Conservation (phyloP, 129 eudicot species). For the sunflower (Helianthus annuus) region HanXRQr2.0-SUNRISE NC_035444.2:11777505-11778004, state of each 20-base stretch:
- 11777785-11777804: not conserved
- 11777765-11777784: not conserved
- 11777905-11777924: no score
- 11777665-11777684: slow-evolving; percentile 26
- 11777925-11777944: no score
- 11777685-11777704: slow-evolving; percentile 35
- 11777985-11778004: no score
- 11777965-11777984: no score
- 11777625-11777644: slow-evolving; percentile 17
- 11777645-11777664: slow-evolving; percentile 31
- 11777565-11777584: slow-evolving; percentile 39
- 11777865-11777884: no score
- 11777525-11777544: slow-evolving; percentile 61
- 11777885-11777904: no score
- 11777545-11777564: slow-evolving; percentile 29
- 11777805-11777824: no score
- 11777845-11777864: no score
- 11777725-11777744: not conserved
- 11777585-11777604: slow-evolving; percentile 40
- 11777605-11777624: slow-evolving; percentile 1
- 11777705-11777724: slow-evolving; percentile 50
- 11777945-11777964: no score
- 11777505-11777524: slow-evolving; percentile 62
- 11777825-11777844: no score
- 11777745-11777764: not conserved